phyloP scores from a whole-genome alignment of 495 filamentous ascomycete genomes.

The Penicillium ucsense region DNA sequence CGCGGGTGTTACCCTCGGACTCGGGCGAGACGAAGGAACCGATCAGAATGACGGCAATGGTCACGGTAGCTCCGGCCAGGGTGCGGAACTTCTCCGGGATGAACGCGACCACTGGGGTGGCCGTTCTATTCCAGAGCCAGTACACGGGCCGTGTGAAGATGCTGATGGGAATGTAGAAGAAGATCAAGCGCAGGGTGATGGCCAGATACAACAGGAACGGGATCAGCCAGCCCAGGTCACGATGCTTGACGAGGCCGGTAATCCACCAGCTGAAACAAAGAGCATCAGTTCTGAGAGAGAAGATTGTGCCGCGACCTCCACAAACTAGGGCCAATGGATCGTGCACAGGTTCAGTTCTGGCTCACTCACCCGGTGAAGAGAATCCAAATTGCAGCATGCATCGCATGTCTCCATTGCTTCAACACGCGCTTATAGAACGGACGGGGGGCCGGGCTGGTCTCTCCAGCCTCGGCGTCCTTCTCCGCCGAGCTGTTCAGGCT shows the following conservation, averaged over 20 bases:
- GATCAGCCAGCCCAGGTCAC: conserved; percentile 72
- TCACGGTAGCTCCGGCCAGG: conserved; percentile 47
- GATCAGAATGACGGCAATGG: conserved; percentile 60
- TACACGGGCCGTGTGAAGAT: conserved; percentile 56
- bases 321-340: too few species aligned
- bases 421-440: conserved; percentile 18
- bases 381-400: conserved; percentile 43
- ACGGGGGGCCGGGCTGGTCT: conserved; percentile 11
- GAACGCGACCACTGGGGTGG: conserved; percentile 34
- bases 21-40: conserved; percentile 66
- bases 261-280: conserved; percentile 69
- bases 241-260: conserved; percentile 62
- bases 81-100: conserved; percentile 56
- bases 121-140: conserved; percentile 56
- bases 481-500: conserved; percentile 18
- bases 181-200: conserved; percentile 63
- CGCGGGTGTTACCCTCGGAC: conserved; percentile 63
- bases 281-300: conserved; percentile 5
- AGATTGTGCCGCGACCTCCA: not conserved
- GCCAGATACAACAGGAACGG: conserved; percentile 75
- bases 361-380: conserved; percentile 51
- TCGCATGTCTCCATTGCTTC: conserved; percentile 27
- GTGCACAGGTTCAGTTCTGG: not conserved
- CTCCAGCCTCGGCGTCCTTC: conserved; percentile 21
- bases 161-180: conserved; percentile 59